These are phyloP conservation scores for Salix viminalis DNA, from an alignment of 345 rosid genomes.

Conservation along the genomic window DNA sequence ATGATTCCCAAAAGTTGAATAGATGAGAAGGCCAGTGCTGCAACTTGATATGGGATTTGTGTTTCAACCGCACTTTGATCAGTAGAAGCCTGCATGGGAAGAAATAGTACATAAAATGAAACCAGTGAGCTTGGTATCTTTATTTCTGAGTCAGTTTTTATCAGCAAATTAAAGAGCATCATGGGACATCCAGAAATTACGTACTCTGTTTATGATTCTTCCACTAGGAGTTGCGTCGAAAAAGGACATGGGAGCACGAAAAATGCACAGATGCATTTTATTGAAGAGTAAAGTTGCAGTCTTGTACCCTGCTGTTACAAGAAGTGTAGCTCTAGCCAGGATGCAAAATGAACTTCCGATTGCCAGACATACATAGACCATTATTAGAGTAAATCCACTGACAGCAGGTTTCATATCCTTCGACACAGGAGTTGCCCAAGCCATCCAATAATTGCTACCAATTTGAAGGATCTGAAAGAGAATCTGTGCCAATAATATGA, in stretches of 20 bases:
- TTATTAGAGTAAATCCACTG: slow-evolving; percentile 38
- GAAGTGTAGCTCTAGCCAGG: slow-evolving; percentile 49
- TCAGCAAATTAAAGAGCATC: neutral
- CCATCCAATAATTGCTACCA: slow-evolving; percentile 89
- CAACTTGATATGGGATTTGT: slow-evolving; percentile 45
- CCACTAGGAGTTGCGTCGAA: slow-evolving; percentile 85
- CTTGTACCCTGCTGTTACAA: slow-evolving; percentile 55
- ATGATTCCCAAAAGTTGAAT: slow-evolving; percentile 67
- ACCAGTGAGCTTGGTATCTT: too few species aligned
- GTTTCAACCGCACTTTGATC: slow-evolving; percentile 69
- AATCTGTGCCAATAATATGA: slow-evolving; percentile 56
- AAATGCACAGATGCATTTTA: slow-evolving; percentile 61
- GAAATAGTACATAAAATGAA: neutral
- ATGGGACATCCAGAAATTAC: neutral
- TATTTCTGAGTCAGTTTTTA: too few species aligned
- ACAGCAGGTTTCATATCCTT: slow-evolving; percentile 50
- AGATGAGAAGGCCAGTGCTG: slow-evolving; percentile 37
- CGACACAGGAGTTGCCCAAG: slow-evolving; percentile 72
- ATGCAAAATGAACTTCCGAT: slow-evolving; percentile 57
- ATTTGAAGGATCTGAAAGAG: slow-evolving; percentile 66
- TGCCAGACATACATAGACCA: slow-evolving; percentile 56
- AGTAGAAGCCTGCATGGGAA: slow-evolving; percentile 60
- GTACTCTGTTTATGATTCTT: slow-evolving; percentile 61
- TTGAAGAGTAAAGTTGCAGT: slow-evolving; percentile 69
- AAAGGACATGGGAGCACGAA: slow-evolving; percentile 76